Conservation (phyloP, 768 basidiomycete species). For the Gyrodon lividus region DNA sequence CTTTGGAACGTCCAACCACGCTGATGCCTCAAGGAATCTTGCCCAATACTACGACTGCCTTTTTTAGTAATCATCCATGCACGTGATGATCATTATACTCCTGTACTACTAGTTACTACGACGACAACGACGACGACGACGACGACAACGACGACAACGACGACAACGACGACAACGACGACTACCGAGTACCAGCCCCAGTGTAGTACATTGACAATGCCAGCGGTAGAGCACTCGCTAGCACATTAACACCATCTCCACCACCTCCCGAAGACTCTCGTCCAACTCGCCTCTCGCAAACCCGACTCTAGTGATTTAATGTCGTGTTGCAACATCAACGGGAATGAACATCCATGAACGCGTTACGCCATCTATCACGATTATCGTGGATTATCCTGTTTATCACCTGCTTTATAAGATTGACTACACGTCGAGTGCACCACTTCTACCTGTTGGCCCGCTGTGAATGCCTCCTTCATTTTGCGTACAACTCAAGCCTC, state of each 20-base stretch:
- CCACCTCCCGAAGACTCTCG: background rate
- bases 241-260: too few species aligned
- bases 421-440: background rate
- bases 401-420: background rate
- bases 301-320: background rate
- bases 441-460: background rate
- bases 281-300: background rate
- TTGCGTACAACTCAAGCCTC: background rate
- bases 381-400: background rate
- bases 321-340: background rate
- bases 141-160: too few species aligned
- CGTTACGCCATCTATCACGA: background rate
- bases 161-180: too few species aligned
- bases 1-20: conserved; percentile 19
- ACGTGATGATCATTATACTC: too few species aligned
- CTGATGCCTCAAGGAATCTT: conserved; percentile 30
- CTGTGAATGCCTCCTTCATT: background rate
- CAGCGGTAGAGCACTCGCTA: too few species aligned
- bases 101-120: too few species aligned
- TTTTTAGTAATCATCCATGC: conserved; percentile 8
- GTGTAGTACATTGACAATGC: too few species aligned
- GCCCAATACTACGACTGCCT: conserved; percentile 25
- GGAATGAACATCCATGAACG: background rate
- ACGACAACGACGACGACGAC: too few species aligned
- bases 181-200: too few species aligned